Evolutionary conservation across 2,329 filamentous ascomycete genomes (phyloP).

Genomic region (Pseudonectria buxi): DNA sequence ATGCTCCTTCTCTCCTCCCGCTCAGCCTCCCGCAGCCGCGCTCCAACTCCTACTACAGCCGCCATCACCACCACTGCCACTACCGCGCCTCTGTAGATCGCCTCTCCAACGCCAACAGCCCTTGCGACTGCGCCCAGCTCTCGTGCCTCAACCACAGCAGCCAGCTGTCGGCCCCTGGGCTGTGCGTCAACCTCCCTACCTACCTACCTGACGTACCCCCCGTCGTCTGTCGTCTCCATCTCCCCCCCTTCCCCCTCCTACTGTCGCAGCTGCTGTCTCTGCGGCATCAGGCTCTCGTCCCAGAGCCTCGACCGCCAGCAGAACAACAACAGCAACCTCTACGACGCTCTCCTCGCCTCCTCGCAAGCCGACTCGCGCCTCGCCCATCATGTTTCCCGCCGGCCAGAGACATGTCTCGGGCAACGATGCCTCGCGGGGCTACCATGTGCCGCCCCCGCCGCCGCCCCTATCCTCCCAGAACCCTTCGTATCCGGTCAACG

Average conservation of each 20-base stretch:
- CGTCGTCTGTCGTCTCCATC: not conserved
- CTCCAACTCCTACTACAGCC: too few relatives aligned
- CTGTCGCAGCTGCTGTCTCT: constrained; percentile 2
- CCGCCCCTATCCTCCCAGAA: constrained; percentile 49
- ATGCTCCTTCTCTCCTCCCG: too few relatives aligned
- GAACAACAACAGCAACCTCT: constrained; percentile 11
- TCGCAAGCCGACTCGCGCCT: constrained; percentile 22
- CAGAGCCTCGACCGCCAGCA: constrained; percentile 17
- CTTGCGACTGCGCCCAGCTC: not conserved
- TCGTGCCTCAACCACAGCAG: constrained; percentile 3
- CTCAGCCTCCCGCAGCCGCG: constrained; percentile 7
- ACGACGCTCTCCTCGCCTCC: constrained; percentile 17
- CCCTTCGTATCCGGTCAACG: constrained; percentile 35
- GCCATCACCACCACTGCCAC: too few relatives aligned
- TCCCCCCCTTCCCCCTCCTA: constrained; percentile 11
- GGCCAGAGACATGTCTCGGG: constrained; percentile 42
- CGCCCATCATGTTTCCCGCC: constrained; percentile 47
- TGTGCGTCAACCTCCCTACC: constrained; percentile 16
- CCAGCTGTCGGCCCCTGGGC: constrained; percentile 14
- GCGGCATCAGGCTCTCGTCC: constrained; percentile 7
- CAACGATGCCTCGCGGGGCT: constrained; percentile 44
- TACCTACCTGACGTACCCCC: constrained; percentile 1
- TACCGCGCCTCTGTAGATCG: too few relatives aligned
- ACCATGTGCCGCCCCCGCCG: constrained; percentile 50
- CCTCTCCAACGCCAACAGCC: too few relatives aligned